Evolutionary conservation across 2,329 filamentous ascomycete species (phyloP).

Genomic region (Lasiodiplodia sp.): DNA sequence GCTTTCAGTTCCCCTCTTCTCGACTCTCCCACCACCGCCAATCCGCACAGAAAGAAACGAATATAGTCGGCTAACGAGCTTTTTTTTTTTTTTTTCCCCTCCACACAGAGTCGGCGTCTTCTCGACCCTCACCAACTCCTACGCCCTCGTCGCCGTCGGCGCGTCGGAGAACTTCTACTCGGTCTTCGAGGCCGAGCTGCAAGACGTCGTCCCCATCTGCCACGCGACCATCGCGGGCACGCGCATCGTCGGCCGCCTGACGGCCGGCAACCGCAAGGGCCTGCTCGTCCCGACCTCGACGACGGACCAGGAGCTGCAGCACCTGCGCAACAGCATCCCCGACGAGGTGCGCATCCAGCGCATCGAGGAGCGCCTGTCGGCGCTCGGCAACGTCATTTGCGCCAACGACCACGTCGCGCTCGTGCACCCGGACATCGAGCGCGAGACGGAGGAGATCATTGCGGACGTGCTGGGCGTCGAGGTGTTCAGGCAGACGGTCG

Average conservation of each 20-base stretch:
- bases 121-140: slow-evolving; percentile 94
- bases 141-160: slow-evolving; percentile 91
- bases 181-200: slow-evolving; percentile 96
- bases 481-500: slow-evolving; percentile 92
- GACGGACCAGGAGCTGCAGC: slow-evolving; percentile 97
- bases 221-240: slow-evolving; percentile 97
- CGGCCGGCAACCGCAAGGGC: slow-evolving; percentile 94
- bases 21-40: background rate
- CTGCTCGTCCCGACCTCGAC: slow-evolving; percentile 95
- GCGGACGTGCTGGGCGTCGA: slow-evolving; percentile 91
- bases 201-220: slow-evolving; percentile 96
- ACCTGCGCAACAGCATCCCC: slow-evolving; percentile 92
- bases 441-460: slow-evolving; percentile 98
- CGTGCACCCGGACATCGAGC: slow-evolving; percentile 94
- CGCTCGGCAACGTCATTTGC: slow-evolving; percentile 96
- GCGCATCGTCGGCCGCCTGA: slow-evolving; percentile 93
- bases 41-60: background rate
- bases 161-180: slow-evolving; percentile 99
- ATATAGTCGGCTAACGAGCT: background rate
- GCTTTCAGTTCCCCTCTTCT: background rate
- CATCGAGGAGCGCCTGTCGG: slow-evolving; percentile 95
- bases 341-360: slow-evolving; percentile 93
- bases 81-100: background rate
- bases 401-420: slow-evolving; percentile 96
- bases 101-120: slow-evolving; percentile 87